Evolutionary conservation across 83 land plant genomes (phyloP), one percentile per base, ranked within the genome.

Genomic region (Isoetes engelmannii): DNA sequence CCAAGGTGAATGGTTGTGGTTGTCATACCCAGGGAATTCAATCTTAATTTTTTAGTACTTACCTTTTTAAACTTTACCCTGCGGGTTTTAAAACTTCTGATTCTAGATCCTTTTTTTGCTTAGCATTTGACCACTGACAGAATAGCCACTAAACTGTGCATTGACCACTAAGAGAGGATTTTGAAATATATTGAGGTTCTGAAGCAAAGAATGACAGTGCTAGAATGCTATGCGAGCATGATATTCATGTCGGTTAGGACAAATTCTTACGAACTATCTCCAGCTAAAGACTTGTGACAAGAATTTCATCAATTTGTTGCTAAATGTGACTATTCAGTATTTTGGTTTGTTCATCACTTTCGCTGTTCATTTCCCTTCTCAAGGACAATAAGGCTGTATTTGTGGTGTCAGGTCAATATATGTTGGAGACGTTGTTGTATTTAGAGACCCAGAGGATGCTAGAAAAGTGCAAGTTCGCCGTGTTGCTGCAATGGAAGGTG

Each of bases 371-470:
- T 51, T 51, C 15, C 55, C 13, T 51, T 12, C 55, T 12, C 55
- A 51, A 12, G 17, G 55, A 51, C 17, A 51, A 12, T 15, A 19
- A 12, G 8, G 18, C 4, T 7, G 12, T 12, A 42, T 8, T 59
- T 59, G 18, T 59, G 12, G 28, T 59, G 10, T 8, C 82, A 90
- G 95, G 80, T 74, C 45, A 51, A 77, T 90, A 20, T 87, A 79
- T 85, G 80, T 87, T 75, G 95, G 95, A 67, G 95, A 90, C 74
- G 90, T 90, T 20, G 86, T 90, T 41, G 75, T 87, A 7, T 10
- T 90, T 71, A 87, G 83, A 65, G 89, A 90, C 64, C 95, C 95
- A 58, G 79, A 74, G 37, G 82, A 82, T 6, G 21, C 83, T 18
- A 80, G 79, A 12, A 63, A 83, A 17, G 76, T 77, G 57, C 63